Evolutionary conservation across 2,329 filamentous ascomycete species (phyloP), one percentile per base, ranked within the genome.

Genomic region (Exserohilum rostratum): DNA sequence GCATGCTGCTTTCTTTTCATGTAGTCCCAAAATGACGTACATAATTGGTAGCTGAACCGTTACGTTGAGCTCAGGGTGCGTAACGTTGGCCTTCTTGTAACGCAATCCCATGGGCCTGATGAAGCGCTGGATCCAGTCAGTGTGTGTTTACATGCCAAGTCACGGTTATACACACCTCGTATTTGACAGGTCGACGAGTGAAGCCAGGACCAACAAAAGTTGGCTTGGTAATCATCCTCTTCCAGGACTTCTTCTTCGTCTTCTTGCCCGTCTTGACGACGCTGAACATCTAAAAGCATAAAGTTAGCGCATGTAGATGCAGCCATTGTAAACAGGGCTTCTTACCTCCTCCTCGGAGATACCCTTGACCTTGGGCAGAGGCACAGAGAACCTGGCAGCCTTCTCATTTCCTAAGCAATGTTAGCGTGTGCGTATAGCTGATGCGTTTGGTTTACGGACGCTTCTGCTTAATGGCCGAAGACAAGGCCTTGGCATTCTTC

Each of bases 191-290:
- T 49, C 92, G 80, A 71, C 92, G 82, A 3, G 93, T 97, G 76
- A 96, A 97, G 67, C 96, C 92, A 30, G 85, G 86, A 0, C 93
- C 93, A 18, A 98, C 93, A 75, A 98, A 98, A 0, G 91, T 92
- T 9, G 89, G 89, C 78, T 92, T 90, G 13, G 87, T 92, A 57
- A 91, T 87, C 83, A 85, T 87, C 31, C 87, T 78, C 80, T 90
- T 90, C 88, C 88, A 83, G 53, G 82, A 83, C 83, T 95, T 96
- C 85, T 96, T 92, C 52, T 87, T 83, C 2, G 88, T 91, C 83
- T 96, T 97, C 58, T 69, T 71, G 68, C 95, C 93, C 29, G 93
- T 98, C 80, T 92, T 92, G 70, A 98, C 87, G 12, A 96, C 93
- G 79, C 91, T 93, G 83, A 98, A 98, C 89, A 97, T 69, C 81